A percentile compares a stretch with the other conserved stretches of the same genome.
Evolutionary conservation across 192 early-diverging fungal genomes (phyloP).

Genomic region (Dissophora ornata): DNA sequence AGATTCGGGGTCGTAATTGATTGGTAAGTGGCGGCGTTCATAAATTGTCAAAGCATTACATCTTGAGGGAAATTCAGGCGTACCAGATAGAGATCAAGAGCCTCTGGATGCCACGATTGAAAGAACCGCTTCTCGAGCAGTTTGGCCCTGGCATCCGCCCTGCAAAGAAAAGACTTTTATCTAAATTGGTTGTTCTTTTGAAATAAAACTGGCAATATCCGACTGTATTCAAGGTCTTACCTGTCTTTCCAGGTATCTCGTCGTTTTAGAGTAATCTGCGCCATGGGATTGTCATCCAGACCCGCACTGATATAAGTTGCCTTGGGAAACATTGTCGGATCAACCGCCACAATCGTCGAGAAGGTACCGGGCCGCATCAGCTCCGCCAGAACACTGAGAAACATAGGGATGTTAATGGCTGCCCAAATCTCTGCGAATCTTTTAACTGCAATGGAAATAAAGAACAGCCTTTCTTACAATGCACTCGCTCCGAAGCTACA

Average conservation of each 20-base stretch:
- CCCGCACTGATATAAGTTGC: constrained; percentile 12
- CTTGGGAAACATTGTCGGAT: constrained; percentile 51
- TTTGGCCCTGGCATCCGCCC: constrained; percentile 17
- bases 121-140: constrained; percentile 53
- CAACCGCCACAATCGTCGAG: constrained; percentile 49
- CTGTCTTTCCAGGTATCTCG: constrained; percentile 60
- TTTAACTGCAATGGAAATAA: no score
- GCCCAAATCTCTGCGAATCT: no score
- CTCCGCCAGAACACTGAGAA: constrained; percentile 20
- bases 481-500: constrained; percentile 43
- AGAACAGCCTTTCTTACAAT: no score
- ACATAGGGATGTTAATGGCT: no score
- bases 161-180: neutral
- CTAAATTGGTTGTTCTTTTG: no score
- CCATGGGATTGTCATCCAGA: constrained; percentile 17
- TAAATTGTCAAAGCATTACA: neutral
- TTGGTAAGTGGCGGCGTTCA: neutral
- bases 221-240: constrained; percentile 34
- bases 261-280: constrained; percentile 48
- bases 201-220: no score
- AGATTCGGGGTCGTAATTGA: no score
- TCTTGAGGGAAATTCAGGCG: neutral
- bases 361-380: constrained; percentile 35
- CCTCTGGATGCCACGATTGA: constrained; percentile 59
- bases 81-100: constrained; percentile 66